Conservation (phyloP, 257 asterid species). For the Capsicum chinense region DNA sequence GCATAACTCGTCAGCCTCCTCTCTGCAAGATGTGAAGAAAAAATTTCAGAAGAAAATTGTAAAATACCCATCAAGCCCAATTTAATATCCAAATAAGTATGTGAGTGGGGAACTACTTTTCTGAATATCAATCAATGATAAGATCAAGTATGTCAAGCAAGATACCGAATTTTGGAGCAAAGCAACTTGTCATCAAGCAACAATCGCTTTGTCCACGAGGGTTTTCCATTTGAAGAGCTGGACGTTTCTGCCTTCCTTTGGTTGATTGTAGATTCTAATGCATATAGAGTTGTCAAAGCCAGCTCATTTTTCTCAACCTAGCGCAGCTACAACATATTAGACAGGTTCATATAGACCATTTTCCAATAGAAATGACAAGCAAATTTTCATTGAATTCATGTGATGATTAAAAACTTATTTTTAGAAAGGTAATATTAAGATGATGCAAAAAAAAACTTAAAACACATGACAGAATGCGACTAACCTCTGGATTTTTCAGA, state of each 20-base stretch:
- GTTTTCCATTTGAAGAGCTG: constrained; percentile 49
- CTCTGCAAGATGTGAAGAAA: constrained; percentile 46
- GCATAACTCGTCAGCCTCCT: constrained; percentile 91
- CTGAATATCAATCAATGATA: neutral
- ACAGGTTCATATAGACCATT: constrained; percentile 11
- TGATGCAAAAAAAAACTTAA: neutral
- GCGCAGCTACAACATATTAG: neutral
- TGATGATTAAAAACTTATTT: neutral
- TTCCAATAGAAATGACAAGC: neutral
- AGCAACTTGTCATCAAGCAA: constrained; percentile 62
- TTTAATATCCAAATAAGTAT: neutral
- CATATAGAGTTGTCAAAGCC: constrained; percentile 70
- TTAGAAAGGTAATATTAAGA: neutral
- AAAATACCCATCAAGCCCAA: neutral
- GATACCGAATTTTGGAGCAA: constrained; percentile 81
- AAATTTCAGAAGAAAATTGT: neutral
- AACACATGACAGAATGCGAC: neutral
- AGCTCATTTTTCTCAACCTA: constrained; percentile 58
- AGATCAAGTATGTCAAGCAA: neutral
- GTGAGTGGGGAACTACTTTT: neutral
- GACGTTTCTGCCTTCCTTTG: constrained; percentile 59
- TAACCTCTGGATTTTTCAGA: constrained; percentile 52
- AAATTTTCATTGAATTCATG: neutral
- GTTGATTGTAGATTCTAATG: constrained; percentile 72
- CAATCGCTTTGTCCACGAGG: constrained; percentile 83